A percentile compares a stretch with the other conserved stretches of the same genome.
Conservation (phyloP, 352 stramenopile genomes). For the Globisporangium lucens region DNA sequence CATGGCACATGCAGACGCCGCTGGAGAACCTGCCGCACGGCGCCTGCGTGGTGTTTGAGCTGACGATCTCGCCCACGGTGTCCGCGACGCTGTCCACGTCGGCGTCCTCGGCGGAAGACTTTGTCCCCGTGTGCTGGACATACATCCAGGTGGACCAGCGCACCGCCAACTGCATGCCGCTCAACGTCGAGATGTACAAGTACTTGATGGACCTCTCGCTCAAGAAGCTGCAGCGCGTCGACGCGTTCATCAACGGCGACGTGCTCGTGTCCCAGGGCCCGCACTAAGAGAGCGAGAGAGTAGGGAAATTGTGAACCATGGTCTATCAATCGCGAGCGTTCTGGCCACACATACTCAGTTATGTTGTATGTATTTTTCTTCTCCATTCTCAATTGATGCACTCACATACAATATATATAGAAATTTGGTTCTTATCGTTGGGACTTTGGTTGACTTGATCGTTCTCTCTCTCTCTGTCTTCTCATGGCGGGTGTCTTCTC, state of each 20-base stretch:
- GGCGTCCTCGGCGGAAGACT: slow-evolving; percentile 37
- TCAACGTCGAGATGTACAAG: slow-evolving; percentile 84
- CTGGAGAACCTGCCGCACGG: slow-evolving; percentile 86
- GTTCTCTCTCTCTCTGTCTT: neutral
- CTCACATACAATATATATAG: slow-evolving; percentile 9
- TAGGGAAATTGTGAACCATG: too few species aligned
- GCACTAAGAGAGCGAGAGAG: slow-evolving; percentile 14
- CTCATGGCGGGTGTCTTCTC: neutral
- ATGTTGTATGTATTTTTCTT: neutral
- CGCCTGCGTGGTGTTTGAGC: slow-evolving; percentile 68
- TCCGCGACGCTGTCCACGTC: slow-evolving; percentile 16
- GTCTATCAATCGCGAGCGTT: neutral
- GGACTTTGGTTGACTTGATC: neutral
- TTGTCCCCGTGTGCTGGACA: slow-evolving; percentile 76
- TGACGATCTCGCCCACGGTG: slow-evolving; percentile 41
- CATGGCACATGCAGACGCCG: slow-evolving; percentile 93
- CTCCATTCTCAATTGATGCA: neutral
- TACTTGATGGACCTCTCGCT: slow-evolving; percentile 75
- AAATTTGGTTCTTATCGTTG: slow-evolving; percentile 7
- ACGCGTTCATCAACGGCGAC: slow-evolving; percentile 74
- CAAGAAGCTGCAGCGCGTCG: slow-evolving; percentile 64
- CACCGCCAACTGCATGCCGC: slow-evolving; percentile 60
- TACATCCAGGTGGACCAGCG: slow-evolving; percentile 81
- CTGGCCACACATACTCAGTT: neutral
- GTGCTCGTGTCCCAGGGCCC: slow-evolving; percentile 64